Percentiles rank a stretch among this genome's conserved stretches.
Conservation (phyloP, 306 rosid species). For the Vigna angularis region DNA sequence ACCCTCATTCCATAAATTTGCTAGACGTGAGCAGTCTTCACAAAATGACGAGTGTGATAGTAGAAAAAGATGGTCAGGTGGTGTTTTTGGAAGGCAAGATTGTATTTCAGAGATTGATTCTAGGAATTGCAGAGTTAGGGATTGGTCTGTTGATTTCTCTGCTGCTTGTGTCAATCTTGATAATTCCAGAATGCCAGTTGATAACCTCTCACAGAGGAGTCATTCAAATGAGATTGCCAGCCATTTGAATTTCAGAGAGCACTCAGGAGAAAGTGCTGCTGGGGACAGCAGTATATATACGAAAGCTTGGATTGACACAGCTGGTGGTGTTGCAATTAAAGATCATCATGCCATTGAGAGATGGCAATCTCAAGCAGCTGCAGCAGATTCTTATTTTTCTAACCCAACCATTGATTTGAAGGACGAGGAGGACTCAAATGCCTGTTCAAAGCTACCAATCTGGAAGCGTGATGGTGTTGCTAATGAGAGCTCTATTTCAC, state of each 20-base stretch:
- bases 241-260: conserved; percentile 89
- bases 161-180: conserved; percentile 90
- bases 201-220: conserved; percentile 90
- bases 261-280: conserved; percentile 96
- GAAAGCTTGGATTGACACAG: conserved; percentile 98
- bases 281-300: conserved; percentile 89
- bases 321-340: conserved; percentile 81
- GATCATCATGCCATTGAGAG: conserved; percentile 95
- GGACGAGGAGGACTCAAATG: conserved; percentile 96
- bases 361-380: conserved; percentile 99
- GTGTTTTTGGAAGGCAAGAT: conserved; percentile 90
- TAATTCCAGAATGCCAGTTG: conserved; percentile 75
- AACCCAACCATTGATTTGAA: conserved; percentile 57
- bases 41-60: conserved; percentile 82
- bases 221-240: conserved; percentile 90
- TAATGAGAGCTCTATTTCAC: conserved; percentile 93
- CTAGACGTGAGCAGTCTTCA: conserved; percentile 77
- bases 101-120: conserved; percentile 96
- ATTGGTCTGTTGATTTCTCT: conserved; percentile 98
- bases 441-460: conserved; percentile 70
- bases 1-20: conserved; percentile 97
- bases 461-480: conserved; percentile 76
- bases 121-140: conserved; percentile 93
- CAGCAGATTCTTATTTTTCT: conserved; percentile 74
- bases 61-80: conserved; percentile 84